Percentiles rank a stretch among this genome's conserved stretches.
Evolutionary conservation across 2,329 filamentous ascomycete species (phyloP).

Genomic region (Microsporum ferrugineum): DNA sequence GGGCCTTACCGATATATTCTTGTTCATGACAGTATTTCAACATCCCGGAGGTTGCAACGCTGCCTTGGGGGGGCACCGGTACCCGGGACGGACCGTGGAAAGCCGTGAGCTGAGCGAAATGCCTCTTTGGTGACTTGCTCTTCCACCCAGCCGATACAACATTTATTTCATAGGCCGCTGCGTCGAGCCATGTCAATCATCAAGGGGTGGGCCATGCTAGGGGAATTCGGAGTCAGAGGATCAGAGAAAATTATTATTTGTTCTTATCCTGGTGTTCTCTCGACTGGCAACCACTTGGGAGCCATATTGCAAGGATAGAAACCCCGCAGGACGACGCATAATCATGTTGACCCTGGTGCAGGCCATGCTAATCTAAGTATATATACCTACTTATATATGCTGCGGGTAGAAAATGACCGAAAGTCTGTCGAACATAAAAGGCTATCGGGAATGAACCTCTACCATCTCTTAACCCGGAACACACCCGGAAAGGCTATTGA

Average conservation of each 20-base stretch:
- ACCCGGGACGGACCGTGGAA: neutral
- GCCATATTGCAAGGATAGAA: neutral
- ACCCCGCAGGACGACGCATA: constrained; percentile 1
- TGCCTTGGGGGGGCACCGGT: neutral
- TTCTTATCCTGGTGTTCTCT: neutral
- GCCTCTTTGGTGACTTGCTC: neutral
- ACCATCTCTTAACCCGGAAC: neutral
- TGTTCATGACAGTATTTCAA: neutral
- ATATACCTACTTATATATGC: neutral
- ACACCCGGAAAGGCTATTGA: constrained; percentile 2
- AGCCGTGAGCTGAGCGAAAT: neutral
- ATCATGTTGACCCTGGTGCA: neutral
- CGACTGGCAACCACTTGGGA: neutral
- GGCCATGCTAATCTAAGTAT: neutral
- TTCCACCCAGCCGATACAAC: neutral
- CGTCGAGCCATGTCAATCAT: neutral
- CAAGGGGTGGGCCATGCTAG: neutral
- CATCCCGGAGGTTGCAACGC: neutral
- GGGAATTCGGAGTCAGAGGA: neutral
- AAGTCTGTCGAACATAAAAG: neutral
- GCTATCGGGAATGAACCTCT: neutral
- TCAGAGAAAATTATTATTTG: neutral
- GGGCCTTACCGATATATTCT: neutral
- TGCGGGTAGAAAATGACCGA: neutral
- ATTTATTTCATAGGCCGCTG: neutral